Base-by-base conservation (phyloP, 768 basidiomycete species). In the Sarcodon sp. region DNA sequence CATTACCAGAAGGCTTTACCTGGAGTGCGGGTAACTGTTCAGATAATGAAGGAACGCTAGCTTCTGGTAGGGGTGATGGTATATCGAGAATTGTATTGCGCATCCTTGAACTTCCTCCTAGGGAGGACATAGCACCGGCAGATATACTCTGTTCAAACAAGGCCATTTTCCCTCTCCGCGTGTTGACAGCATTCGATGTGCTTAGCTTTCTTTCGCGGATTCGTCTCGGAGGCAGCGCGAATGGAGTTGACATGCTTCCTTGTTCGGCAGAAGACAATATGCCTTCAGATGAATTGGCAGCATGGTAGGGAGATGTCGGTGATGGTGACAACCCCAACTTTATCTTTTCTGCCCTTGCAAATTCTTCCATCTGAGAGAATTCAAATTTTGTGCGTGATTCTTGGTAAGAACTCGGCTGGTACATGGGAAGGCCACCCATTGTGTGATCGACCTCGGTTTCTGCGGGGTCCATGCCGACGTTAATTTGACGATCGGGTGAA, bases 161-260 rank as follows among this genome's bases (percentile, higher is more conserved):
- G 0, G 92, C 93, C 62, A 98, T 75, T 64, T 97, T 98, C 15
- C 87, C 89, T 41, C 71, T 62, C 34, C 84, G 75, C 4, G 86
- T 85, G 44, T 74, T 64, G 0, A 15, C 39, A 8, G 39, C 27
- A 13, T 41, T 41, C 27, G 83, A 75, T 45, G 79, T 83, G 54
- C 83, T 87, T 59, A 90, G 83, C 54, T 87, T 91, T 48, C 94
- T 71, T 57, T 92, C 94, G 43, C 94, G 83, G 51, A 87, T 83
- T 37, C 89, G 81, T 3, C 77, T 59, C 1, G 75, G 64, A 27
- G 59, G 62, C 13, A 53, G 46, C n/a, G 50, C 44, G 41, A 57
- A 54, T 21, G 53, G 51, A 10, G 58, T 46, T 2, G 55, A 53
- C 50, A 54, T 57, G 7, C 46, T 44, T 6, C 36, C 43, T 12